Evolutionary conservation across 208 protist species (phyloP).

Genomic region (Trypanosoma lewisi): DNA sequence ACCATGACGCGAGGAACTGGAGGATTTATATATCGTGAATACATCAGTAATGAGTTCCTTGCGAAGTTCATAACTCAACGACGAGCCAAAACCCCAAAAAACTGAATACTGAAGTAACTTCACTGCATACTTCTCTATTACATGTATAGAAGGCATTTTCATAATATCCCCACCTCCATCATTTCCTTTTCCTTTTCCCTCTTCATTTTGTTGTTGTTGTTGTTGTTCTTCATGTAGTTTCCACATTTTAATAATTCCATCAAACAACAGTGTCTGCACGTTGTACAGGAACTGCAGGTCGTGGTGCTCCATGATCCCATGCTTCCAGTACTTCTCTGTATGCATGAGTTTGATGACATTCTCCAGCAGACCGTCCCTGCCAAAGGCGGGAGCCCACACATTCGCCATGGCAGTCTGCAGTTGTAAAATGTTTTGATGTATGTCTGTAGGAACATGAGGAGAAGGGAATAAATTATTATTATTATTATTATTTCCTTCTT

Average conservation of each 20-base stretch:
- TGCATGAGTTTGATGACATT: slow-evolving; percentile 70
- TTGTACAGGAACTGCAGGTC: slow-evolving; percentile 87
- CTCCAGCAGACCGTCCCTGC: slow-evolving; percentile 71
- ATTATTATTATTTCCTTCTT: neutral
- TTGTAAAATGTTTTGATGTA: slow-evolving; percentile 48
- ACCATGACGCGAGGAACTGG: neutral
- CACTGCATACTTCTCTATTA: slow-evolving; percentile 48
- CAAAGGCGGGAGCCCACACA: slow-evolving; percentile 83
- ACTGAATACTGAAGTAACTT: slow-evolving; percentile 92
- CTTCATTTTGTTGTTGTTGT: no score
- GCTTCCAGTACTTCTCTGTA: slow-evolving; percentile 49
- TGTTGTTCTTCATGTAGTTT: slow-evolving; percentile 86
- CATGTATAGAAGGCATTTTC: slow-evolving; percentile 17
- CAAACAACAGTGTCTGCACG: slow-evolving; percentile 92
- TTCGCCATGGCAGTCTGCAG: slow-evolving; percentile 87
- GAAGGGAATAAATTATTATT: neutral
- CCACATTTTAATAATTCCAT: slow-evolving; percentile 85
- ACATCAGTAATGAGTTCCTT: no score
- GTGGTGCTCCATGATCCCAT: slow-evolving; percentile 94
- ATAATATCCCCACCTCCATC: no score
- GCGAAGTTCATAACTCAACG: slow-evolving; percentile 57
- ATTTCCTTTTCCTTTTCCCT: no score
- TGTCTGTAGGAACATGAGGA: neutral
- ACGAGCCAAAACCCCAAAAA: slow-evolving; percentile 95
- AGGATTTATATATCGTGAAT: no score